Evolutionary conservation across 495 filamentous ascomycete genomes (phyloP).

Genomic region (Friedmanniomyces endolithicus): DNA sequence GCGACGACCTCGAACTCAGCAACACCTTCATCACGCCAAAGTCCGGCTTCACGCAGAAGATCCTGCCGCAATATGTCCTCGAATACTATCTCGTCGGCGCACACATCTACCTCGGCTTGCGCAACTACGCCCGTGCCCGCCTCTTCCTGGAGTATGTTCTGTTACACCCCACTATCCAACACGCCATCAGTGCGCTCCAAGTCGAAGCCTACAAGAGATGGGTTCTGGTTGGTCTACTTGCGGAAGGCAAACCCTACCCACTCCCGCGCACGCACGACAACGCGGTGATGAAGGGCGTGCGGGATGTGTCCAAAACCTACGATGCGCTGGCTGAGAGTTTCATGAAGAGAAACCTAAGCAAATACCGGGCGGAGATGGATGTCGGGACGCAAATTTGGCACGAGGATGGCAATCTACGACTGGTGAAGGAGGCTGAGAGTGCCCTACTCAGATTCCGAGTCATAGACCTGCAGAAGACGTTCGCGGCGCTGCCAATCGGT

Average conservation of each 20-base stretch:
- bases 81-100: constrained; percentile 71
- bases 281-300: constrained; percentile 44
- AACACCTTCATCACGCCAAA: constrained; percentile 43
- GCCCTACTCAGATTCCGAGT: constrained; percentile 39
- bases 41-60: constrained; percentile 42
- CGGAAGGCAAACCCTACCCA: constrained; percentile 49
- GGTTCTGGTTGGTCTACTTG: constrained; percentile 64
- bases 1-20: constrained; percentile 23
- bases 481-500: constrained; percentile 26
- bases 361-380: constrained; percentile 47
- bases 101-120: constrained; percentile 61
- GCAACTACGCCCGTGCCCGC: constrained; percentile 59
- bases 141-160: constrained; percentile 59
- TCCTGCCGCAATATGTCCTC: constrained; percentile 49
- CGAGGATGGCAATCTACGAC: constrained; percentile 43
- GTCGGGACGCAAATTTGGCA: constrained; percentile 45
- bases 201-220: constrained; percentile 90
- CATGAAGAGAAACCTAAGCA: constrained; percentile 41
- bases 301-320: constrained; percentile 56
- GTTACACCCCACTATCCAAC: constrained; percentile 45
- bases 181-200: constrained; percentile 59
- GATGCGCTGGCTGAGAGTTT: constrained; percentile 56
- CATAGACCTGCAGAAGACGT: constrained; percentile 27
- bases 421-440: constrained; percentile 40
- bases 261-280: constrained; percentile 37